These are phyloP conservation scores for California macrophylla DNA, from an alignment of 441 rosid genomes.

Conservation along the genomic window DNA sequence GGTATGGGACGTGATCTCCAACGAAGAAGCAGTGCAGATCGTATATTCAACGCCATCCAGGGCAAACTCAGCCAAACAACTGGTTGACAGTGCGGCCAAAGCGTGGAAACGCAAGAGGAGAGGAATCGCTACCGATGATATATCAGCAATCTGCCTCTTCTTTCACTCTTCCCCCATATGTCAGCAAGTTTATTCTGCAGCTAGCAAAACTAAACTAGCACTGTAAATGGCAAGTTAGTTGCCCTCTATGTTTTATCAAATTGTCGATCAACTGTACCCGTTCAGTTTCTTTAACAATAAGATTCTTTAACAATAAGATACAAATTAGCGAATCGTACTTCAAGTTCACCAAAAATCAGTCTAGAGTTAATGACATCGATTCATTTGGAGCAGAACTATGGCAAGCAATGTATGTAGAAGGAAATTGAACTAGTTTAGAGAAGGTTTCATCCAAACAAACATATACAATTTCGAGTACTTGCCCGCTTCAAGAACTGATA, in stretches of 20 bases:
- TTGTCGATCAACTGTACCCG: not conserved
- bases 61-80: constrained; percentile 56
- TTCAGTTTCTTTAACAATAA: too few relatives aligned
- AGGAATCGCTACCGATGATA: constrained; percentile 81
- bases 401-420: too few relatives aligned
- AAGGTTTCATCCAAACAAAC: too few relatives aligned
- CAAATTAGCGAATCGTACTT: too few relatives aligned
- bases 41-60: constrained; percentile 42
- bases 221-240: not conserved
- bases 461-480: too few relatives aligned
- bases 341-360: too few relatives aligned
- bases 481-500: too few relatives aligned
- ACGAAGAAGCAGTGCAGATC: constrained; percentile 69
- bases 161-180: constrained; percentile 30
- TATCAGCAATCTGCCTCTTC: constrained; percentile 86
- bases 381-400: too few relatives aligned
- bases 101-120: constrained; percentile 72
- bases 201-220: not conserved
- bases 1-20: constrained; percentile 95
- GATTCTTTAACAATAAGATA: too few relatives aligned
- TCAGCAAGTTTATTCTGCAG: not conserved
- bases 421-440: too few relatives aligned
- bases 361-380: too few relatives aligned
- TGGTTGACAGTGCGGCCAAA: constrained; percentile 47
- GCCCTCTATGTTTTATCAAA: not conserved